Evolutionary conservation across 208 protist genomes (phyloP), one percentile per base, ranked within the genome.

Genomic region (Endotrypanum monterogeii): DNA sequence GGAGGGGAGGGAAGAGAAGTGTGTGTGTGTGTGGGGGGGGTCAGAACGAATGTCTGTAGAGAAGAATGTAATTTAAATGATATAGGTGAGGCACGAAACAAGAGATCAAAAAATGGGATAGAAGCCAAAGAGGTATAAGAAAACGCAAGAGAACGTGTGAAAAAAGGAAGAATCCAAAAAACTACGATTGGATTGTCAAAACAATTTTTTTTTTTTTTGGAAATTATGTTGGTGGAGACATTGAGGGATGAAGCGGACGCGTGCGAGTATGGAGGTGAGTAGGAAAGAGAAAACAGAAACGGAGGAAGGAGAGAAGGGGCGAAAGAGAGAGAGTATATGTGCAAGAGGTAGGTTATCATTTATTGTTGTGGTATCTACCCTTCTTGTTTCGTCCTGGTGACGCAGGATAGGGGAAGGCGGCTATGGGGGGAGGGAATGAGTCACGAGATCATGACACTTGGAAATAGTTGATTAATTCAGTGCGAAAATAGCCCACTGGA

Each of bases 61-160:
- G 48, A 6, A 61, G 39, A 52, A 16, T 11, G 57, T 28, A 58
- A 50, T 44, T 35, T n/a, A n/a, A n/a, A n/a, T 20, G 18, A 70
- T 25, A 14, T 7, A 14, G 25, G 54, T 32, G 16, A 44, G 0
- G 16, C 11, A 8, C 1, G 3, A 4, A 18, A 51, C 11, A 30
- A 32, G 28, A 67, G 25, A 55, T n/a, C 12, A n/a, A 39, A 68
- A 68, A 68, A 62, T 61, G 52, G 62, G 69, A 8, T 51, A 30
- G 54, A n/a, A 60, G 1, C 54, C 16, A 65, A 54, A 55, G 67
- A 46, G 12, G 55, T 20, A 55, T 32, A 54, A 71, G 32, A 67
- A 39, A 60, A 56, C 0, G 44, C 14, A 2, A 7, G 3, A 5
- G 20, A 54, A 54, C 20, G 3, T 37, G 20, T 32, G 16, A 35